Evolutionary conservation across 2,329 filamentous ascomycete genomes (phyloP).

Genomic region (Aspergillus brunneoviolaceus): DNA sequence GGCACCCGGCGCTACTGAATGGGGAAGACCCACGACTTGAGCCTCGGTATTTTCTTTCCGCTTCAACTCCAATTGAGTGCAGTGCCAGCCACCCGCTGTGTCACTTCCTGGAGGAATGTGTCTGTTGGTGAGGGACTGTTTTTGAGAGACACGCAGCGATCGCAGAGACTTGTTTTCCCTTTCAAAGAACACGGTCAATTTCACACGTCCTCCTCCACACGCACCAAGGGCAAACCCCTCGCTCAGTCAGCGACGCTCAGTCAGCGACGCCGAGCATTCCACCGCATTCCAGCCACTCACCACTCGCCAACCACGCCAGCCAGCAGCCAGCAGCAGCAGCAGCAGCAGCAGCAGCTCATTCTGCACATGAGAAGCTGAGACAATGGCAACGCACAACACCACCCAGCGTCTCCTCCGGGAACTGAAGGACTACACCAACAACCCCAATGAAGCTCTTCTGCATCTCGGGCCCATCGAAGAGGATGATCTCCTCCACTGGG

Average conservation of each 20-base stretch:
- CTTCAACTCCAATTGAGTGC: not conserved
- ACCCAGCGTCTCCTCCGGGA: constrained; percentile 63
- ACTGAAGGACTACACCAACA: constrained; percentile 57
- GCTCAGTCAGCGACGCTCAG: not conserved
- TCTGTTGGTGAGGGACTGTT: not conserved
- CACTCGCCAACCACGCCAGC: not conserved
- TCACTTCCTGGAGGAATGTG: not conserved
- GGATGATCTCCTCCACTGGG: constrained; percentile 59
- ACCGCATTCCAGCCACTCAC: not conserved
- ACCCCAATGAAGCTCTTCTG: constrained; percentile 57
- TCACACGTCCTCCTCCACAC: too few species aligned
- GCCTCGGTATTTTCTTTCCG: constrained; percentile 11
- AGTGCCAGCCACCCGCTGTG: not conserved
- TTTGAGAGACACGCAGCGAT: not conserved
- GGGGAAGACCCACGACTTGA: constrained; percentile 15
- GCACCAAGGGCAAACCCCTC: not conserved
- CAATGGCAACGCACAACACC: constrained; percentile 37
- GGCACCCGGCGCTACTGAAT: constrained; percentile 8
- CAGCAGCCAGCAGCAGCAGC: not conserved
- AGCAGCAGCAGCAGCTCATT: not conserved
- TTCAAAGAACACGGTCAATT: not conserved
- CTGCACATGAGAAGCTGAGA: constrained; percentile 1
- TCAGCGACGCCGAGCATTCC: not conserved
- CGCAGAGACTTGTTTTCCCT: not conserved
- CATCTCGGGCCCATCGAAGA: constrained; percentile 59